These are phyloP conservation scores for Gamsiella multidivaricata DNA, from an alignment of 192 early-diverging fungal genomes.

Conservation along the genomic window DNA sequence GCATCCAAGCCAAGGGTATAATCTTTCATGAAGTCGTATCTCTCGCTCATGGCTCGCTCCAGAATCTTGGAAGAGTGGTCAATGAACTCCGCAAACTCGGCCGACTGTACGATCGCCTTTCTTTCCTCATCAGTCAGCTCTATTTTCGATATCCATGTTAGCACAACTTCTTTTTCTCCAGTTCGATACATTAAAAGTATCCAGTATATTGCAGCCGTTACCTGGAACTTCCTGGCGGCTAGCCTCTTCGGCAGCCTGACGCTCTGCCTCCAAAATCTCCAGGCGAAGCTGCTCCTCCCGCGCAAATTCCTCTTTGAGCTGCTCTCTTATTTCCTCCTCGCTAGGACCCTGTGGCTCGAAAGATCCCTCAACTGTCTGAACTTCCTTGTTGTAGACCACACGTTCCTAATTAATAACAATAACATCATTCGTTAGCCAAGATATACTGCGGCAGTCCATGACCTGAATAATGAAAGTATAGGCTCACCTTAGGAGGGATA, in stretches of 20 bases:
- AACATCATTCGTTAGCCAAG: too few relatives aligned
- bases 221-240: constrained; percentile 54
- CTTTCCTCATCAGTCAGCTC: constrained; percentile 90
- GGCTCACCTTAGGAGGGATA: constrained; percentile 79
- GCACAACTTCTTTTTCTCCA: background rate
- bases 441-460: too few relatives aligned
- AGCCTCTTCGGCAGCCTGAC: constrained; percentile 48
- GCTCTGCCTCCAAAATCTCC: constrained; percentile 61
- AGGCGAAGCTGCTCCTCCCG: constrained; percentile 62
- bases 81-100: constrained; percentile 87
- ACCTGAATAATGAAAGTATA: too few relatives aligned
- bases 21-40: constrained; percentile 94
- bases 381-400: constrained; percentile 91
- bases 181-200: background rate
- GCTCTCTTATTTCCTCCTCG: constrained; percentile 62
- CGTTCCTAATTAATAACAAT: constrained; percentile 63
- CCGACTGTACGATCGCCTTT: constrained; percentile 77
- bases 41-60: constrained; percentile 88
- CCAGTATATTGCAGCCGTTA: constrained; percentile 5
- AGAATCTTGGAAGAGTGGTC: constrained; percentile 88
- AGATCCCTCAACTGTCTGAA: constrained; percentile 73
- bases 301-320: constrained; percentile 75
- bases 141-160: constrained; percentile 10
- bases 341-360: constrained; percentile 61
- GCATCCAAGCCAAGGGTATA: constrained; percentile 79